Evolutionary conservation across 306 rosid genomes (phyloP).

Genomic region (Cicer judaicum): DNA sequence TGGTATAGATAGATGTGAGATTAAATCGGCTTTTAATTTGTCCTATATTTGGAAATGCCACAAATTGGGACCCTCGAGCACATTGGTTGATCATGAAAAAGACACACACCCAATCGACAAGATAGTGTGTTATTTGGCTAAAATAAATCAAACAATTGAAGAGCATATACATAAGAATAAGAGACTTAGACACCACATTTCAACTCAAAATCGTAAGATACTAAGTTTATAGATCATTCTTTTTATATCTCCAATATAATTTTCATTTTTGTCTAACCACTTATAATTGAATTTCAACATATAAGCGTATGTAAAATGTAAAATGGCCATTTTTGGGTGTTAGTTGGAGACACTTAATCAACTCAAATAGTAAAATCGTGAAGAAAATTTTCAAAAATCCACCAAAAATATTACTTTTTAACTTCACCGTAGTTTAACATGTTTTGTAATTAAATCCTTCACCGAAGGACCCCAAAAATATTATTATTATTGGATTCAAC

Average conservation of each 20-base stretch:
- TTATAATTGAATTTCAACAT: no score
- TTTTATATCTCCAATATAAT: no score
- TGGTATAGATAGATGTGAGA: background rate
- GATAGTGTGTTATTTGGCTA: conserved; percentile 33
- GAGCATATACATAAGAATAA: background rate
- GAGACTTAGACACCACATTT: no score
- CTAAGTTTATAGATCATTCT: no score
- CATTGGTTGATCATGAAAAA: conserved; percentile 7
- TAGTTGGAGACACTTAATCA: background rate
- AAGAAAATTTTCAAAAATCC: background rate
- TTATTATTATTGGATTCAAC: no score
- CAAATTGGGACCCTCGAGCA: conserved; percentile 17
- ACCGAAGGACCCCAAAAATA: no score
- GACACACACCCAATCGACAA: conserved; percentile 19
- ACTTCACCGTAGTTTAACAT: background rate
- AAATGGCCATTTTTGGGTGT: conserved; percentile 18
- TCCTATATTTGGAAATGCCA: conserved; percentile 4
- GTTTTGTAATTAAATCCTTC: background rate
- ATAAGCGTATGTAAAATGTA: background rate
- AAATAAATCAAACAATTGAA: background rate
- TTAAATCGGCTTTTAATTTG: conserved; percentile 24
- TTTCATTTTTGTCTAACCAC: no score
- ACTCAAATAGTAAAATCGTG: background rate
- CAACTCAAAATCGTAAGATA: no score
- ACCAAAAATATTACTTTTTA: background rate